Base-by-base conservation (phyloP, 164 flowering plant genomes). In the Kalanchoe fedtschenkoi region DNA sequence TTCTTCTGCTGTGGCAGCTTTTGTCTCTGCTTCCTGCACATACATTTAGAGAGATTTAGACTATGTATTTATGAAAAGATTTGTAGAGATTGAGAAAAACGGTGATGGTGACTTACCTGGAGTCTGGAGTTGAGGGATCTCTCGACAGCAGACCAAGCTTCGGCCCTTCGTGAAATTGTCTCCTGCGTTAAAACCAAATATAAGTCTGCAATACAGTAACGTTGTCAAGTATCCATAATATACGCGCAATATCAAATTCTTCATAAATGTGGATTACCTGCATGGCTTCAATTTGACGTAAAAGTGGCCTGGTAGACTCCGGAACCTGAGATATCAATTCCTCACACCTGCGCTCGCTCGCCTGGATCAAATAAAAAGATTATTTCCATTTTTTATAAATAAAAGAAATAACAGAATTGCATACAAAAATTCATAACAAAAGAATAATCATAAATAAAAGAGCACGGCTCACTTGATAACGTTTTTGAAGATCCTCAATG, bases 111-210 rank as follows among this genome's bases (percentile, higher is more conserved):
- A 61, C 46, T 70, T 46, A 95, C 99, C 99, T 91, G 97, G 39
- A 95, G 91, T 22, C 97, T 81, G 63, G 90, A 83, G 66, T 82
- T 89, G 13, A 95, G 75, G 54, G 90, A 74, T 80, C 96, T 83
- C 73, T 95, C 99, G 5, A 95, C 97, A 64, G 96, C 96, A 72
- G 93, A 82, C 97, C 96, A 95, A 35, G 96, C 99, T 78, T 91
- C 99, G 19, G 91, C 93, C 69, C 78, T 83, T 75, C 96, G 82
- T 39, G 89, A 71, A 57, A 75, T 77, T 66, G 91, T 86, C 70
- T 95, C 99, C 99, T 95, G 77, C 70, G 19, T 60, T 34, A 70
- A n/a, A 64, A 38, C 47, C 24, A 51, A 51, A 24, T 51, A 16
- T 32, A 26, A 11, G 39, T 26, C 11, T 17, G 3, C 66, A 60